phyloP scores from a whole-genome alignment of 2,329 filamentous ascomycete genomes.

The Alternaria triticimaculans region DNA sequence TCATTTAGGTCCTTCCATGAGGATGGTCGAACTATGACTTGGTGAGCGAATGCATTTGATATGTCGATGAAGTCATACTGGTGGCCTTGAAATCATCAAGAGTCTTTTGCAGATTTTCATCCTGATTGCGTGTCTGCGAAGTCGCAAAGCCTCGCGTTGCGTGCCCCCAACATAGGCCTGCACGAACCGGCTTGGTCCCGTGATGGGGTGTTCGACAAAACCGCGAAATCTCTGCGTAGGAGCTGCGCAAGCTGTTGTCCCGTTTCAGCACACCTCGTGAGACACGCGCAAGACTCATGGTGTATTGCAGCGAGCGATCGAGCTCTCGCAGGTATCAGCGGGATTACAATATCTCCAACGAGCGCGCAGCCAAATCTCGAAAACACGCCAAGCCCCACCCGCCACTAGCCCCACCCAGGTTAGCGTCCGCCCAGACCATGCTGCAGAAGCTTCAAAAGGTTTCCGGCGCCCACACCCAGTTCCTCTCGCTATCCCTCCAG shows the following conservation, averaged over 20 bases:
- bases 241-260: slow-evolving; percentile 30
- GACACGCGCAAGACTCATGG: slow-evolving; percentile 34
- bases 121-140: slow-evolving; percentile 12
- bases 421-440: slow-evolving; percentile 28
- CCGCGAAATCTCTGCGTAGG: slow-evolving; percentile 45
- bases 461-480: slow-evolving; percentile 30
- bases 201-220: slow-evolving; percentile 39
- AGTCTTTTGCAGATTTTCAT: slow-evolving; percentile 28
- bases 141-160: slow-evolving; percentile 23
- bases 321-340: background rate
- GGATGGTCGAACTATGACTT: slow-evolving; percentile 15
- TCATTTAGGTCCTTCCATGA: slow-evolving; percentile 38
- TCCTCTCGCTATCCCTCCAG: slow-evolving; percentile 89
- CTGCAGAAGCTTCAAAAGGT: slow-evolving; percentile 42
- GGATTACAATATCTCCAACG: background rate
- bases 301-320: background rate
- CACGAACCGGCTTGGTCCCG: slow-evolving; percentile 29
- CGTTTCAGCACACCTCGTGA: slow-evolving; percentile 21
- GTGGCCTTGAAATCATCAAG: slow-evolving; percentile 42
- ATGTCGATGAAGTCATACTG: slow-evolving; percentile 25
- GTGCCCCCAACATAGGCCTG: slow-evolving; percentile 13
- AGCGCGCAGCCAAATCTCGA: slow-evolving; percentile 3
- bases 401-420: slow-evolving; percentile 26
- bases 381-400: slow-evolving; percentile 16
- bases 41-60: slow-evolving; percentile 7